Percentiles rank a stretch among this genome's conserved stretches.
phyloP scores from a whole-genome alignment of 1,284 basidiomycete genomes.

The Melampsora americana region DNA sequence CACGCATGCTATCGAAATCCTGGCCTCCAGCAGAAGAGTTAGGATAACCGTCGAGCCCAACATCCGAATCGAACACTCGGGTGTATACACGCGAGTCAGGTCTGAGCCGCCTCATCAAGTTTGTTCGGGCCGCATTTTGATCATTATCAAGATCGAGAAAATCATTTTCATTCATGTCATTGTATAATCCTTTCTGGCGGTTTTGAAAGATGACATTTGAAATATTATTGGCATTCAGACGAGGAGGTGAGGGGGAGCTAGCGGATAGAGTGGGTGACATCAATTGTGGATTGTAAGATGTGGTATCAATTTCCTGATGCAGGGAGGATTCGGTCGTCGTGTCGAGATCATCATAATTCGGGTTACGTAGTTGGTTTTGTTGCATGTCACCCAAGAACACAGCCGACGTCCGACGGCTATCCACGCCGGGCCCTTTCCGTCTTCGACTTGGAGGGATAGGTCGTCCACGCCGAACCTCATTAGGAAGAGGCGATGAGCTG shows the following conservation, averaged over 20 bases:
- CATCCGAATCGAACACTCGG: conserved; percentile 17
- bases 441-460: conserved; percentile 32
- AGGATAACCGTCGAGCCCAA: conserved; percentile 21
- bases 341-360: background rate
- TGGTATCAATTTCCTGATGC: conserved; percentile 8
- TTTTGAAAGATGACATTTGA: conserved; percentile 28
- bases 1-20: conserved; percentile 14
- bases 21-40: background rate
- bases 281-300: conserved; percentile 3
- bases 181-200: conserved; percentile 28
- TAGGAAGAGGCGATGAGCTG: background rate
- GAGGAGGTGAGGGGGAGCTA: background rate
- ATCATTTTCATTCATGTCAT: background rate
- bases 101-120: conserved; percentile 17
- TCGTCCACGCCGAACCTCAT: background rate
- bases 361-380: background rate
- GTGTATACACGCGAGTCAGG: conserved; percentile 21
- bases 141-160: background rate
- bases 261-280: background rate
- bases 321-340: background rate
- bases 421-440: conserved; percentile 2
- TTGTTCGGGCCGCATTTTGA: background rate
- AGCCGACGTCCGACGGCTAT: background rate
- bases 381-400: background rate
- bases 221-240: conserved; percentile 22